Conservation (phyloP, 1,284 basidiomycete genomes). For the Afroboletus lepidellus region DNA sequence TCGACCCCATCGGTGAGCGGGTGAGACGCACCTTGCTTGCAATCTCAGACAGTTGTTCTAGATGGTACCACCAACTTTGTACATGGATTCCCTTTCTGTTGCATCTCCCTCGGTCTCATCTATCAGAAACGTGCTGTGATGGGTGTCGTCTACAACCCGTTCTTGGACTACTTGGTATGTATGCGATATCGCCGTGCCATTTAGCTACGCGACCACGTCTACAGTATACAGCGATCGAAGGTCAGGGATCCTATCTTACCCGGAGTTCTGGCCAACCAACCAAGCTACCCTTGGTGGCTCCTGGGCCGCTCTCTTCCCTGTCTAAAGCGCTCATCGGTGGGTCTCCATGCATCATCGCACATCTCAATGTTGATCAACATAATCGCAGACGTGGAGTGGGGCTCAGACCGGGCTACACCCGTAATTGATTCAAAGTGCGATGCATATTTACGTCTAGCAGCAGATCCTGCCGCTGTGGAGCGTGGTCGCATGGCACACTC, state of each 20-base stretch:
- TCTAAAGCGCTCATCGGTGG: conserved; percentile 77
- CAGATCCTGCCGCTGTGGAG: conserved; percentile 57
- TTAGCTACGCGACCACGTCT: conserved; percentile 1
- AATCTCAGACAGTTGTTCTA: conserved; percentile 25
- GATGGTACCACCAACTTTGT: conserved; percentile 96
- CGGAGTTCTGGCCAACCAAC: conserved; percentile 47
- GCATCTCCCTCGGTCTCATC: conserved; percentile 89
- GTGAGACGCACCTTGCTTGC: conserved; percentile 18
- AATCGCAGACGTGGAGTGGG: conserved; percentile 81
- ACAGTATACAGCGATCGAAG: conserved; percentile 78
- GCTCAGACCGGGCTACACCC: conserved; percentile 70
- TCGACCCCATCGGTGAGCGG: conserved; percentile 71
- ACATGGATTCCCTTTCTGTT: conserved; percentile 88
- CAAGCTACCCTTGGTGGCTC: conserved; percentile 66
- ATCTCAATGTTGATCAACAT: neutral
- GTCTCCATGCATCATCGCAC: neutral
- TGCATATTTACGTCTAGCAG: conserved; percentile 76
- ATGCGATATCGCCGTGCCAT: conserved; percentile 11
- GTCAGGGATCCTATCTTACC: conserved; percentile 77
- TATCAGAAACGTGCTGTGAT: conserved; percentile 78
- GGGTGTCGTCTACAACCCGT: conserved; percentile 92
- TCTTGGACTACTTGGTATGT: conserved; percentile 77
- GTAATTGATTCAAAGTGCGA: conserved; percentile 67
- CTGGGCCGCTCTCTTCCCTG: conserved; percentile 73
- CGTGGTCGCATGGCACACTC: conserved; percentile 87